These are phyloP conservation scores for Lablab purpureus DNA, from an alignment of 306 rosid species.

Conservation along the genomic window DNA sequence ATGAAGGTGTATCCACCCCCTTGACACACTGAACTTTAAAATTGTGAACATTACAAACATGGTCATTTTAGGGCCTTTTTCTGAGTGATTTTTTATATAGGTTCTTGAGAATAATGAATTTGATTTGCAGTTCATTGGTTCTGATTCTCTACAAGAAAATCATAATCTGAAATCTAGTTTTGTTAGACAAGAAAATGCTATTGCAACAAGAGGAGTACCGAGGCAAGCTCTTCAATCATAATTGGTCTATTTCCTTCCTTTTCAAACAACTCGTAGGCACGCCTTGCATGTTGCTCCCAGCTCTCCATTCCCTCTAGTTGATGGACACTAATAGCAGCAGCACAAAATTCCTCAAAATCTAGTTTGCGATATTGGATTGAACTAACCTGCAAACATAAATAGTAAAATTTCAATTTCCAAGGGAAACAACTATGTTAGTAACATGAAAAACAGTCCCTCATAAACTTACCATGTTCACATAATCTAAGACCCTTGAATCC, in stretches of 20 bases:
- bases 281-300: constrained; percentile 92
- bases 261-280: constrained; percentile 83
- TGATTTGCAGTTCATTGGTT: background rate
- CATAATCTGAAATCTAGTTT: constrained; percentile 58
- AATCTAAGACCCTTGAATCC: constrained; percentile 78
- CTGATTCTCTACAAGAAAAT: background rate
- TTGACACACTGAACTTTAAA: background rate
- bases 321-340: constrained; percentile 86
- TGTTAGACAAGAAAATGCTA: constrained; percentile 1
- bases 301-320: constrained; percentile 80
- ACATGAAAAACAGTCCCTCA: constrained; percentile 19
- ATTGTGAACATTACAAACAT: background rate
- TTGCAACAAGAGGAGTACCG: constrained; percentile 61
- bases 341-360: constrained; percentile 91
- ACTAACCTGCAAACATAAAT: constrained; percentile 68
- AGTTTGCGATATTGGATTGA: constrained; percentile 77
- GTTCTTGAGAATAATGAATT: constrained; percentile 4
- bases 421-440: constrained; percentile 6
- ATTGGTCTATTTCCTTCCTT: constrained; percentile 88
- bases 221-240: constrained; percentile 91
- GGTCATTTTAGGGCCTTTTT: background rate
- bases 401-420: constrained; percentile 15
- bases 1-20: background rate
- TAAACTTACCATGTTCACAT: constrained; percentile 65
- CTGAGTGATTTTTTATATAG: background rate